Evolutionary conservation across 208 protist genomes (phyloP), one percentile per base, ranked within the genome.

Genomic region (Trypanosoma rangeli): DNA sequence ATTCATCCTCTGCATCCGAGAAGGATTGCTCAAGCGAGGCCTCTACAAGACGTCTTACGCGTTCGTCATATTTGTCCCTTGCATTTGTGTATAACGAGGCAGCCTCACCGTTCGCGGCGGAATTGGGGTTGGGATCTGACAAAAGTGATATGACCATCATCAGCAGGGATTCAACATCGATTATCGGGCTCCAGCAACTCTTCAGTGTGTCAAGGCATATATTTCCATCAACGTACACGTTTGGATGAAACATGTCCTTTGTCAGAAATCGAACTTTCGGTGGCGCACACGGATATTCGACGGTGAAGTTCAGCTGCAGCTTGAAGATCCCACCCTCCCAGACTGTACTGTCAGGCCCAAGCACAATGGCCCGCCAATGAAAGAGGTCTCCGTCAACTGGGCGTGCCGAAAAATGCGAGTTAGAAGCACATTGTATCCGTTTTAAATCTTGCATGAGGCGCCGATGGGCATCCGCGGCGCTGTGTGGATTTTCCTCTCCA

Each of bases 131-230:
- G 3, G 99, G 99, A 79, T 99, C 99, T 26, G 95, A 97, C 35
- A 99, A 83, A 10, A 99, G 84, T 37, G 98, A 99, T 80, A 99
- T 98, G 70, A 99, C 99, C 16, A 98, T 99, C 16, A 99, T 97
- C 39, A 99, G 91, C 55, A 99, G 98, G 3, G 98, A 83, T 28
- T 98, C 89, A 15, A 99, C 97, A 85, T 99, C 97, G 60, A 99
- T 99, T 42, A 98, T 98, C 16, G 99, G 98, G 63, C 85, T 94
- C 98, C 98, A 99, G 70, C 97, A 89, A 64, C 97, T 98, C 78
- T 99, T 98, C 15, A 99, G 91, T 52, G 99, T 99, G 82, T 99
- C 98, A 35, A 99, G 87, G 88, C 99, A 99, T 60, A 99, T 99
- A 57, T 86, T 82, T 22, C 99, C 98, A 68, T 98, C 90, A 10